These are phyloP conservation scores for Kluyveromyces dobzhanskii DNA, from an alignment of 805 yeast species.

Conservation along the genomic window DNA sequence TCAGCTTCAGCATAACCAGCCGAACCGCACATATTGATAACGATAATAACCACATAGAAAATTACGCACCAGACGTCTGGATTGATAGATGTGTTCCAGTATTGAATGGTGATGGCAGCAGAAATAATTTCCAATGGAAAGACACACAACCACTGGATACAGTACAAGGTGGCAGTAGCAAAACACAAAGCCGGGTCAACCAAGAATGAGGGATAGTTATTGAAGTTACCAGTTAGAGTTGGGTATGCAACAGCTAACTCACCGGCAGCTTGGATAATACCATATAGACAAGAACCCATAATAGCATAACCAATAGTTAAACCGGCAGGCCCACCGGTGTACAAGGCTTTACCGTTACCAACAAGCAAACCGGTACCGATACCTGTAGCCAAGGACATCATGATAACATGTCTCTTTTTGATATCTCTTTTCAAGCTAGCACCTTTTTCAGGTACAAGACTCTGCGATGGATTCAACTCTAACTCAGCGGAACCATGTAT, in stretches of 20 bases:
- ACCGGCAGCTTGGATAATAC: slow-evolving; percentile 56
- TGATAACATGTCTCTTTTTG: slow-evolving; percentile 45
- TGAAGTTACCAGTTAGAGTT: slow-evolving; percentile 54
- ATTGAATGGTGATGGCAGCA: slow-evolving; percentile 52
- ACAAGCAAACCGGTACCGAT: slow-evolving; percentile 70
- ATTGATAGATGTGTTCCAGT: slow-evolving; percentile 47
- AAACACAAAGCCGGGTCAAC: slow-evolving; percentile 52
- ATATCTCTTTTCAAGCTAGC: slow-evolving; percentile 30
- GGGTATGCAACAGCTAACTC: slow-evolving; percentile 57
- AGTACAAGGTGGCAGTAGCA: slow-evolving; percentile 55
- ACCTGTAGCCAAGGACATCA: slow-evolving; percentile 80
- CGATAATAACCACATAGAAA: slow-evolving; percentile 38
- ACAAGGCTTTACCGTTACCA: slow-evolving; percentile 44
- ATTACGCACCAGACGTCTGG: slow-evolving; percentile 52
- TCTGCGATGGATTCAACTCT: slow-evolving; percentile 1
- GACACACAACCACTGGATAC: slow-evolving; percentile 55
- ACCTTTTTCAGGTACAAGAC: not conserved
- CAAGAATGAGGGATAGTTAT: slow-evolving; percentile 46
- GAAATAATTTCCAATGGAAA: slow-evolving; percentile 59
- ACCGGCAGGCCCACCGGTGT: slow-evolving; percentile 40
- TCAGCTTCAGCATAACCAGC: slow-evolving; percentile 56
- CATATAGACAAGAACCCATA: slow-evolving; percentile 49
- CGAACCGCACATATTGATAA: slow-evolving; percentile 46
- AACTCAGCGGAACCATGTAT: not conserved
- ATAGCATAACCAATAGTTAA: slow-evolving; percentile 48